Base-by-base conservation (phyloP, 2,329 filamentous ascomycete genomes). In the Diaporthe aspalathi region DNA sequence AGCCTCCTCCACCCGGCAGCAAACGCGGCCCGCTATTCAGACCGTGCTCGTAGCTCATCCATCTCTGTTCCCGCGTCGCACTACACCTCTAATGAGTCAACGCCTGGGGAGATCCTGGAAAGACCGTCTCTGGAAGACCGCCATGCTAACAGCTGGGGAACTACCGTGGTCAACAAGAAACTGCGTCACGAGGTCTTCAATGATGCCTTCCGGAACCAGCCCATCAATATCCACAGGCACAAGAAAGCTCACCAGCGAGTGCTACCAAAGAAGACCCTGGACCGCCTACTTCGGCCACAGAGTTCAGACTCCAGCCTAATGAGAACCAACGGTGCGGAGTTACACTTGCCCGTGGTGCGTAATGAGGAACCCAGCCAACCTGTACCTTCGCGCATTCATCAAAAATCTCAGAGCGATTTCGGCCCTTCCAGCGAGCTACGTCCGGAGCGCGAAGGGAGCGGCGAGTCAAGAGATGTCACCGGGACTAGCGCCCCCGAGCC, bases 131-230 rank as follows among this genome's bases (percentile, higher is more conserved):
- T 91, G 72, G 86, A 89, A 29, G 85, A 89, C 53, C 84, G 87
- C 24, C 85, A 87, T 76, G 87, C 89, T 9, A 89, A 89, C 74
- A 91, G 90, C 77, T 98, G 95, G 95, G 95, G 95, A 9, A 94
- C 94, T 20, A 98, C 95, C 0, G 95, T 92, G 27, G 93, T 98
- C 71, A 98, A 98, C 79, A 92, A 93, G 76, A 90, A 92, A 72
- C 83, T 98, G 49, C 92, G 95, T 72, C 95, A 97, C 79, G 94
- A 97, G 80, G 94, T 98, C 0, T 92, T 98, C 78, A 93, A 94
- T 49, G 95, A 98, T 79, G 95, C 95, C 0, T 98, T 98, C 77
- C 85, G 94, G 53, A 94, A 94, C 72, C 92, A 94, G 67, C 91
- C 93, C 0, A 93, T 97, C 72, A 91, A 93, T n/a, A 84, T 91